Percentiles rank a stretch among this genome's conserved stretches.
These are phyloP conservation scores for Blastobotrys americana DNA, from an alignment of 805 yeast genomes.

Conservation along the genomic window DNA sequence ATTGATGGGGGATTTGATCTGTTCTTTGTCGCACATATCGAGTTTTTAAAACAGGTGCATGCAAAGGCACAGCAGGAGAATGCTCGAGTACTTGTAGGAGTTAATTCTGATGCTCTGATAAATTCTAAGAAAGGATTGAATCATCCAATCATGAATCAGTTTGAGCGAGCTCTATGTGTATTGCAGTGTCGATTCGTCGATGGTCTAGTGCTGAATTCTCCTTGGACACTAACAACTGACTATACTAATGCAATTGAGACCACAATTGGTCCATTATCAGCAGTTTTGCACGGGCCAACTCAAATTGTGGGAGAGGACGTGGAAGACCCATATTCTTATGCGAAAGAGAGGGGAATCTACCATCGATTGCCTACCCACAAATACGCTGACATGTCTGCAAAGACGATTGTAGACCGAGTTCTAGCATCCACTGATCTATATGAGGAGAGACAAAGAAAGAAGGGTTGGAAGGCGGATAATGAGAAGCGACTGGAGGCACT, in stretches of 20 bases:
- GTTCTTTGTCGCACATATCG: constrained; percentile 89
- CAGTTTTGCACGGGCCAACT: constrained; percentile 57
- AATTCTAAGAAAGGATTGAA: constrained; percentile 51
- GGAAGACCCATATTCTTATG: constrained; percentile 35
- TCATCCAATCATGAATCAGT: constrained; percentile 78
- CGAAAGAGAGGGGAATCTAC: constrained; percentile 32
- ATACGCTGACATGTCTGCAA: constrained; percentile 58
- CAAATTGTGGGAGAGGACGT: constrained; percentile 28
- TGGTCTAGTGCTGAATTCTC: constrained; percentile 67
- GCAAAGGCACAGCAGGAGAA: constrained; percentile 32
- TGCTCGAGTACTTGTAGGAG: constrained; percentile 57
- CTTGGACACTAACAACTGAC: constrained; percentile 40
- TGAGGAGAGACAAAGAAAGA: constrained; percentile 78
- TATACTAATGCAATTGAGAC: constrained; percentile 36
- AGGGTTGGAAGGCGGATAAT: constrained; percentile 69
- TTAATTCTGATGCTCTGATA: constrained; percentile 52
- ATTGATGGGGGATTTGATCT: constrained; percentile 85
- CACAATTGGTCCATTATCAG: constrained; percentile 29
- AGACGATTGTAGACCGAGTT: constrained; percentile 70
- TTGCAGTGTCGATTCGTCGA: constrained; percentile 83
- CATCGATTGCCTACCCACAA: constrained; percentile 45
- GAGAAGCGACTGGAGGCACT: constrained; percentile 33
- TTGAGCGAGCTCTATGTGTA: constrained; percentile 81
- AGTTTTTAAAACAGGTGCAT: constrained; percentile 49
- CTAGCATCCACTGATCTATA: constrained; percentile 58